These are phyloP conservation scores for Lasiosphaeria ovina DNA, from an alignment of 495 filamentous ascomycete genomes.

Conservation along the genomic window DNA sequence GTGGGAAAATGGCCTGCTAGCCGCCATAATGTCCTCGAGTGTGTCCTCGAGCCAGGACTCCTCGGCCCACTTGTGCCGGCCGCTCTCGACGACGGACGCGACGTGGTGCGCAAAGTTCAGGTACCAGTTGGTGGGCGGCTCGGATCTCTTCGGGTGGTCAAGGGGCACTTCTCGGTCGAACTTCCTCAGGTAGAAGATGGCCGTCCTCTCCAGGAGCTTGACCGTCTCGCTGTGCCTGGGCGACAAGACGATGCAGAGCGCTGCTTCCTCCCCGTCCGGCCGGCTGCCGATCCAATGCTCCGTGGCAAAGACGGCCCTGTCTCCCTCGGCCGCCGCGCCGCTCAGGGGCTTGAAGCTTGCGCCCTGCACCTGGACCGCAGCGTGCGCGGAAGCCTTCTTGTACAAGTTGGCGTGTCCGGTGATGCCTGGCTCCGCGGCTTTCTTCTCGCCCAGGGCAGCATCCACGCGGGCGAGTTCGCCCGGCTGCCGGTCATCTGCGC, in stretches of 20 bases:
- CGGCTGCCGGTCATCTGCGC: too few relatives aligned
- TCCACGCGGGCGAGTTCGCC: too few relatives aligned
- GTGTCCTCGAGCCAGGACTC: slow-evolving; percentile 42
- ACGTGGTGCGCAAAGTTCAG: not conserved
- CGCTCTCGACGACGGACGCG: not conserved
- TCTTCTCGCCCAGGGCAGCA: too few relatives aligned
- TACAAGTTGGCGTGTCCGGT: too few relatives aligned
- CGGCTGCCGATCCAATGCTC: not conserved
- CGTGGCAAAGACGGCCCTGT: slow-evolving; percentile 13
- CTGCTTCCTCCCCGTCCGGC: not conserved
- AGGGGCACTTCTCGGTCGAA: slow-evolving; percentile 16
- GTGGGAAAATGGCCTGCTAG: slow-evolving; percentile 12
- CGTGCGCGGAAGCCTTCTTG: not conserved
- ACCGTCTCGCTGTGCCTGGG: not conserved
- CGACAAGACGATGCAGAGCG: not conserved
- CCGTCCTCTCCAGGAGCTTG: slow-evolving; percentile 10
- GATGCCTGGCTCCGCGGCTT: too few relatives aligned
- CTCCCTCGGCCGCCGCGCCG: not conserved
- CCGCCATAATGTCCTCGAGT: slow-evolving; percentile 22
- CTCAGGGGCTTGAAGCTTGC: slow-evolving; percentile 12
- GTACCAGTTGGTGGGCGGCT: not conserved
- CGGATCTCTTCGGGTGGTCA: slow-evolving; percentile 11
- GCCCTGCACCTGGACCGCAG: slow-evolving; percentile 27
- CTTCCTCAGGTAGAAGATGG: slow-evolving; percentile 19
- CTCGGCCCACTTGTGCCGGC: slow-evolving; percentile 13